These are phyloP conservation scores for Bryoglossum gracile DNA, from an alignment of 495 filamentous ascomycete species.

Conservation along the genomic window DNA sequence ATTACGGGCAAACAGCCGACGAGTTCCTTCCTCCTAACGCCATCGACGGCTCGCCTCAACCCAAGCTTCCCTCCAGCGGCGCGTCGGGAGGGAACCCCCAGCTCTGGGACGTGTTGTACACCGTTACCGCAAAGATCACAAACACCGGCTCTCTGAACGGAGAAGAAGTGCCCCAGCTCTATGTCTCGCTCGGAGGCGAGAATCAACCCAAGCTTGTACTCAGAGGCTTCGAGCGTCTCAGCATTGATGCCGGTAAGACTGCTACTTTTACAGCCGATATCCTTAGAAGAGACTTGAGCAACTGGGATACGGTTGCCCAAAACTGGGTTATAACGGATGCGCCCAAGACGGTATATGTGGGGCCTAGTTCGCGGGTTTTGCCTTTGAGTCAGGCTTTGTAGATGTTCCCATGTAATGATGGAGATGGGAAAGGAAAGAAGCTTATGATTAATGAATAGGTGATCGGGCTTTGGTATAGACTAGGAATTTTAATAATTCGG, in stretches of 20 bases:
- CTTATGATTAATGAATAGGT: no score
- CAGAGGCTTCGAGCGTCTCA: slow-evolving; percentile 74
- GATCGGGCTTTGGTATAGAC: no score
- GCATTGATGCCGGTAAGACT: slow-evolving; percentile 61
- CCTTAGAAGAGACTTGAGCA: slow-evolving; percentile 76
- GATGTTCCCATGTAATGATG: no score
- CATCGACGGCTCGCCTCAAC: slow-evolving; percentile 59
- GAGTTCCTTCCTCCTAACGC: slow-evolving; percentile 64
- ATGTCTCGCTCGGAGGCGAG: slow-evolving; percentile 72
- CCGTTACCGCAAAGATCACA: slow-evolving; percentile 65
- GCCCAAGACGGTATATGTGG: slow-evolving; percentile 70
- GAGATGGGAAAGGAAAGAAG: no score
- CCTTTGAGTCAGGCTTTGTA: slow-evolving; percentile 17
- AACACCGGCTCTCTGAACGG: slow-evolving; percentile 73
- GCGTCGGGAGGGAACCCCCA: slow-evolving; percentile 72
- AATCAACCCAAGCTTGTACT: slow-evolving; percentile 67
- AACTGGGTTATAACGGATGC: slow-evolving; percentile 76
- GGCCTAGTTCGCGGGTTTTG: slow-evolving; percentile 22
- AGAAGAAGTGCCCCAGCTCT: slow-evolving; percentile 83
- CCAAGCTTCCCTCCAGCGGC: slow-evolving; percentile 55
- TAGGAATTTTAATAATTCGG: no score
- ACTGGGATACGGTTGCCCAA: slow-evolving; percentile 78
- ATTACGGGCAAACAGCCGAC: slow-evolving; percentile 56
- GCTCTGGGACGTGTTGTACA: slow-evolving; percentile 77
- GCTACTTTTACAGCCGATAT: slow-evolving; percentile 60